phyloP scores from a whole-genome alignment of 441 rosid genomes.

The Pelargonium citronellum region DNA sequence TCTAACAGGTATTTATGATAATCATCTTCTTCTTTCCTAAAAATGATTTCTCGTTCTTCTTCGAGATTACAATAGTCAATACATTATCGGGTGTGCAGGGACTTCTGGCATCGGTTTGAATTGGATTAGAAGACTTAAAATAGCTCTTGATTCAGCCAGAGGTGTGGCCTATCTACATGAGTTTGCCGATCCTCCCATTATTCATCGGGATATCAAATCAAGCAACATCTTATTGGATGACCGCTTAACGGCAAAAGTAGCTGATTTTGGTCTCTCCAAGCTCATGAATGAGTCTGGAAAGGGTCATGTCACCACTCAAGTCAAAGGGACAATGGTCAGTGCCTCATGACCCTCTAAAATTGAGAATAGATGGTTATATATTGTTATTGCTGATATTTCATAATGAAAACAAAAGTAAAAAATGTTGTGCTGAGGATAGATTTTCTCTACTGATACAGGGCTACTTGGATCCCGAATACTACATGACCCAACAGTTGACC shows the following conservation, averaged over 20 bases:
- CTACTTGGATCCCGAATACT: conserved; percentile 82
- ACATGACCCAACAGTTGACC: conserved; percentile 75
- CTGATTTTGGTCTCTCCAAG: conserved; percentile 82
- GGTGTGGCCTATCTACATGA: conserved; percentile 73
- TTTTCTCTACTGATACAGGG: conserved; percentile 33
- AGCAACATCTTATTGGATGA: conserved; percentile 64
- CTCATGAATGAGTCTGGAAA: conserved; percentile 42
- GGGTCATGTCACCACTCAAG: conserved; percentile 61
- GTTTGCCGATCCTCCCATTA: conserved; percentile 78
- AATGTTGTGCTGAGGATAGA: not conserved
- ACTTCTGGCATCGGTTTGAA: conserved; percentile 58
- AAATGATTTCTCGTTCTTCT: not conserved
- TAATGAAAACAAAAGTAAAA: not conserved
- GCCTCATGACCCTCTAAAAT: not conserved
- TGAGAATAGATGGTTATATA: too few species aligned
- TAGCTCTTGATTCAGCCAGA: conserved; percentile 63
- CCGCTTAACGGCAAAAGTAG: conserved; percentile 63
- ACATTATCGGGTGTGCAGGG: conserved; percentile 35
- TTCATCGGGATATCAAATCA: conserved; percentile 70
- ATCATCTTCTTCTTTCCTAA: not conserved
- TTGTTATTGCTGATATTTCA: too few species aligned
- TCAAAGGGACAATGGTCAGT: conserved; percentile 86
- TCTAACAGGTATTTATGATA: conserved; percentile 45
- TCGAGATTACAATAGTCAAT: not conserved
- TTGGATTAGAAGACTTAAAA: conserved; percentile 62